Base-by-base conservation (phyloP, 1,284 basidiomycete genomes). In the Leccinum cinnamomeum region DNA sequence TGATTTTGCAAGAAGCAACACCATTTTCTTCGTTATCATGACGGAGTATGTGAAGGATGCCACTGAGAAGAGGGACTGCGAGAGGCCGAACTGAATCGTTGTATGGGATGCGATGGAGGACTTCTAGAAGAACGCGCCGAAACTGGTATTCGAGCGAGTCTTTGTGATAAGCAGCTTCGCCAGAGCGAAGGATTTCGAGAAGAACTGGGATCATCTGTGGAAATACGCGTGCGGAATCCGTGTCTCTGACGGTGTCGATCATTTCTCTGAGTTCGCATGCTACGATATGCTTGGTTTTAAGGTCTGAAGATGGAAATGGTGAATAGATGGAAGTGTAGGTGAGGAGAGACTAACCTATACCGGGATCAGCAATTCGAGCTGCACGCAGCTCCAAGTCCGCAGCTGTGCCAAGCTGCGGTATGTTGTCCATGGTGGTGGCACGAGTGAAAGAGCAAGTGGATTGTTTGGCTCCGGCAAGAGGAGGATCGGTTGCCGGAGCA, bases 1-100 rank as follows among this genome's bases (percentile, higher is more conserved):
- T 85, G 62, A 91, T 91, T 78, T 99, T 99, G 83, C 97, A 94
- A 60, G 91, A 94, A 3, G 91, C 84, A 35, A 91, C 85, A 2
- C 92, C 97, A 72, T 96, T 97, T 72, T 99, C 97, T 78, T 99
- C 97, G 73, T 97, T 98, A 80, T 99, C 98, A 66, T 88, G 82
- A 56, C 91, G 90, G 50, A 99, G 82, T 50, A 96, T 81, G 67
- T 91, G 83, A 59, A 98, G 83, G 84, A 98, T 84, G 55, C 85
- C 85, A 56, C 83, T 83, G 76, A 94, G 91, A 56, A 98, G 85
- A 16, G 84, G 77, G 33, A 84, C 79, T 28, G 88, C 84, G 68
- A 93, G 89, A 46, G 86, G 82, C 51, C 92, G 85, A 55, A 95
- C 82, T 8, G 86, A 81, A 63, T 99, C 97, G 57, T 87, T 87